Conservation (phyloP, 768 basidiomycete species). For the Leccinum obscurum region DNA sequence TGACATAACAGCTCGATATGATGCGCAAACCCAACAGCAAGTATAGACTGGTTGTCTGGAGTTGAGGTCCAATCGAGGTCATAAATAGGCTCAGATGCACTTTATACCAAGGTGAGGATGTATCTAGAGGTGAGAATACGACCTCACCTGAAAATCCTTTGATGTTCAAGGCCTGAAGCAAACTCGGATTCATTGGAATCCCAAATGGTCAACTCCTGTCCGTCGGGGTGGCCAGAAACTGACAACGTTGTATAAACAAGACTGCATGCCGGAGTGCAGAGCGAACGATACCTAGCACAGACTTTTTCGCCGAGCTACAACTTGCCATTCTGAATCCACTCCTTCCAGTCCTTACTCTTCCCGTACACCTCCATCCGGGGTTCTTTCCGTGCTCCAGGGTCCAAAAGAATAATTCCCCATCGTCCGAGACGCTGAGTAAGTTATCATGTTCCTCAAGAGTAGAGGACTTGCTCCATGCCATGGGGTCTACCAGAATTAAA, state of each 20-base stretch:
- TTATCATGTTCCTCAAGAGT: conserved; percentile 63
- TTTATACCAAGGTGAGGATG: conserved; percentile 7
- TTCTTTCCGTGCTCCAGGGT: conserved; percentile 47
- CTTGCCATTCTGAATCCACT: conserved; percentile 65
- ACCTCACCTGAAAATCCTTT: conserved; percentile 57
- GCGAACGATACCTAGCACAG: conserved; percentile 68
- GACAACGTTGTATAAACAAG: conserved; percentile 4
- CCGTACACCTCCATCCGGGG: conserved; percentile 63
- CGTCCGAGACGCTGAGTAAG: conserved; percentile 72
- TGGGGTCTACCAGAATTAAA: conserved; percentile 82
- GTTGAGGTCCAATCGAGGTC: conserved; percentile 96
- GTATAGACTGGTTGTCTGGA: conserved; percentile 84
- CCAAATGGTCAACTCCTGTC: conserved; percentile 91
- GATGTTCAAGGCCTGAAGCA: conserved; percentile 83
- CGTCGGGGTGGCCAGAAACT: conserved; percentile 64
- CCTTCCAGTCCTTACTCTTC: conserved; percentile 71
- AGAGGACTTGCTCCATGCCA: conserved; percentile 68
- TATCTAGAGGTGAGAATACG: not conserved
- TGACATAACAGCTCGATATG: conserved; percentile 88
- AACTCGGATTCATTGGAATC: conserved; percentile 95
- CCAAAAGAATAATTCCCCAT: conserved; percentile 90
- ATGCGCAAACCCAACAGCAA: conserved; percentile 83
- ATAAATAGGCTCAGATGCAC: conserved; percentile 56
- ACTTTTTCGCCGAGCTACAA: conserved; percentile 91
- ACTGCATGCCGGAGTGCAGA: not conserved